Base-by-base conservation (phyloP, 2,329 filamentous ascomycete species). In the Microcera coccophila region DNA sequence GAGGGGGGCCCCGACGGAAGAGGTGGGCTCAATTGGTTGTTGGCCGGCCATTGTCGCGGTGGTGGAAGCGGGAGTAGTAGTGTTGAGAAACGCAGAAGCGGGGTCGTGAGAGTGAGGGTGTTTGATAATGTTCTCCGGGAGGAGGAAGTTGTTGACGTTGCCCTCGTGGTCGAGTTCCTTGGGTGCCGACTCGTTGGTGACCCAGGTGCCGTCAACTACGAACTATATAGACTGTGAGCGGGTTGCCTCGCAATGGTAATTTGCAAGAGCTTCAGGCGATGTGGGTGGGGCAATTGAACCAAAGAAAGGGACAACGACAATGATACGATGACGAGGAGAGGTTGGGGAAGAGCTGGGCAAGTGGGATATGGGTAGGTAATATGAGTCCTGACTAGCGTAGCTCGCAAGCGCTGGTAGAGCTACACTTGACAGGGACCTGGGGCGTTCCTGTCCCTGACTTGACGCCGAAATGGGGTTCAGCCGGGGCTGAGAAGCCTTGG, bases 71-170 rank as follows among this genome's bases (percentile, higher is more conserved):
- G 87, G 84, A 26, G 80, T 77, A 45, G 80, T 84, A 38, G 82
- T 83, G 54, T 82, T 87, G 64, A 85, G 77, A 47, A 78, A 68
- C 44, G 75, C 70, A 34, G 73, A 69, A 43, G 74, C 62, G 39
- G 72, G 68, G n/a, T n/a, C n/a, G n/a, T n/a, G n/a, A n/a, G n/a
- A n/a, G n/a, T n/a, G n/a, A 37, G 62, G 59, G 52, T 70, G 65
- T 54, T 65, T 66, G 47, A 66, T 55, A 40, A 95, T 85, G 61
- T 88, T 78, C 50, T 89, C 79, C 44, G 85, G 81, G 31, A 79
- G 78, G 44, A 98, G 78, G 52, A 96, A 82, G 80, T 97, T 97
- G 78, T 97, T 97, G 59, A 90, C 75, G 76, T 91, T 95, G 60
- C 87, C 85, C 60, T 82, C 75, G 53, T 79, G 77, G 74, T 96